Conservation (phyloP, 805 yeast genomes). For the Scheffersomyces stipitis region DNA sequence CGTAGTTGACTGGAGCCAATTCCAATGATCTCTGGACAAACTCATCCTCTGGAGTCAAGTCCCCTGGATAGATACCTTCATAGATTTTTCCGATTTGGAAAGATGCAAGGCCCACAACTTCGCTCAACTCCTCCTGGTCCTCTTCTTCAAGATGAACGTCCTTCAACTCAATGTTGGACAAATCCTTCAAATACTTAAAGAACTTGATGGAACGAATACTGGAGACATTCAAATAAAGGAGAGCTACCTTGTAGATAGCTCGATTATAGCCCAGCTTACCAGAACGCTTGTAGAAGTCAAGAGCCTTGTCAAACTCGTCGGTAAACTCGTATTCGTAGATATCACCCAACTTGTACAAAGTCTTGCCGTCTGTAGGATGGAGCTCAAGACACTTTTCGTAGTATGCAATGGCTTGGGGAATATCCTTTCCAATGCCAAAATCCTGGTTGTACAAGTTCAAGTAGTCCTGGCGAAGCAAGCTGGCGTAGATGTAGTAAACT, state of each 20-base stretch:
- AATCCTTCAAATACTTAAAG: constrained; percentile 33
- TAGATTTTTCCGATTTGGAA: constrained; percentile 42
- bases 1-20: constrained; percentile 42
- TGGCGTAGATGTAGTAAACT: constrained; percentile 37
- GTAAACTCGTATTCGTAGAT: constrained; percentile 34
- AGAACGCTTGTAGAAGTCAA: constrained; percentile 33
- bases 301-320: constrained; percentile 31
- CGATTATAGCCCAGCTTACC: constrained; percentile 45
- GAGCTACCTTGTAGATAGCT: constrained; percentile 43
- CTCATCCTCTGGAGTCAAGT: constrained; percentile 34
- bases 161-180: constrained; percentile 37
- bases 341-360: constrained; percentile 40
- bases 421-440: constrained; percentile 31
- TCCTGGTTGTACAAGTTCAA: constrained; percentile 31
- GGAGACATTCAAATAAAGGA: constrained; percentile 36
- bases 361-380: constrained; percentile 31
- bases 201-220: constrained; percentile 33
- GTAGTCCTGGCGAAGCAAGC: constrained; percentile 38
- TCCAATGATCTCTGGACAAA: constrained; percentile 34
- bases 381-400: constrained; percentile 32
- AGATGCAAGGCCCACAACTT: constrained; percentile 41
- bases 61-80: constrained; percentile 48
- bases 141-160: constrained; percentile 36
- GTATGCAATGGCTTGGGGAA: constrained; percentile 27
- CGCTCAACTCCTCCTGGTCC: constrained; percentile 41